A percentile compares a stretch with the other conserved stretches of the same genome.
These are phyloP conservation scores for Diaporthe citriasiana DNA, from an alignment of 2,329 filamentous ascomycete species.

Conservation along the genomic window DNA sequence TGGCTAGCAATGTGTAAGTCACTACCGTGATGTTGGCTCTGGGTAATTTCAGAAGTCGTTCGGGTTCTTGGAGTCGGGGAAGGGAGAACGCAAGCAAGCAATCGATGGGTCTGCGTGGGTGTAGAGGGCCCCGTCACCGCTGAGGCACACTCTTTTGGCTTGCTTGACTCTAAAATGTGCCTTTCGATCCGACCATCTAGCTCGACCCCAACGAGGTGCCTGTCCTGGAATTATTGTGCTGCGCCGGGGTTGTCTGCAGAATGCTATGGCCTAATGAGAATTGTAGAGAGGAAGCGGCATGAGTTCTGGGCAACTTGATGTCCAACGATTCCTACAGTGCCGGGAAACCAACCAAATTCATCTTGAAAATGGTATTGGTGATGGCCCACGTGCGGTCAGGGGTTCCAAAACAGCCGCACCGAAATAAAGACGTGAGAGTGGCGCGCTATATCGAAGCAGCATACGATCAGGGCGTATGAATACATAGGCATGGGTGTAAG, in stretches of 20 bases:
- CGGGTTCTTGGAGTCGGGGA: neutral
- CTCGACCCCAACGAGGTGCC: neutral
- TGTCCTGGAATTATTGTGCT: neutral
- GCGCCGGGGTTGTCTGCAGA: neutral
- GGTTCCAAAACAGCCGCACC: neutral
- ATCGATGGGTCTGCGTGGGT: neutral
- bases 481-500: neutral
- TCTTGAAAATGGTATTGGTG: neutral
- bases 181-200: neutral
- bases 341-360: neutral
- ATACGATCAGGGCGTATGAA: neutral
- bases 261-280: neutral
- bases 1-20: neutral
- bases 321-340: neutral
- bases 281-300: neutral
- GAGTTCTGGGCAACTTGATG: neutral
- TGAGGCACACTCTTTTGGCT: neutral
- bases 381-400: no score
- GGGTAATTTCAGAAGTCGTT: neutral
- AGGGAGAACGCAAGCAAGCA: neutral
- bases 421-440: neutral
- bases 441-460: neutral
- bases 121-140: neutral
- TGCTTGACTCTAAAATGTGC: neutral
- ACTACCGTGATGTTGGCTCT: no score